phyloP scores from a whole-genome alignment of 768 basidiomycete genomes.

The Boletus insuetus region DNA sequence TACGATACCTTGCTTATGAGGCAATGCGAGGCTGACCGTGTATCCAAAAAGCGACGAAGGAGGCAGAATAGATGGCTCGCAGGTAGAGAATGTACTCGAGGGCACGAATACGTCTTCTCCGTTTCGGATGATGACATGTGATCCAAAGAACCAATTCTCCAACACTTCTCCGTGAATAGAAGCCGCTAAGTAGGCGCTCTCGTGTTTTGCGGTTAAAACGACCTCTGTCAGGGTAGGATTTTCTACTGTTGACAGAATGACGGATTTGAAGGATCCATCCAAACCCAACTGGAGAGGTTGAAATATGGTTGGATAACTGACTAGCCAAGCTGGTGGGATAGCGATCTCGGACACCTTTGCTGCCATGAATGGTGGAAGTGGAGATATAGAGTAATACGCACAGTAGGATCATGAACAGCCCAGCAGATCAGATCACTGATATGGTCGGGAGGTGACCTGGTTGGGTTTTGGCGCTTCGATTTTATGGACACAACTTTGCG shows the following conservation, averaged over 20 bases:
- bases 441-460: not conserved
- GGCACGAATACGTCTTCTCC: constrained; percentile 40
- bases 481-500: constrained; percentile 24
- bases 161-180: constrained; percentile 34
- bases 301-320: constrained; percentile 37
- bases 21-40: constrained; percentile 59
- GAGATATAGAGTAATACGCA: constrained; percentile 22
- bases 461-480: constrained; percentile 12
- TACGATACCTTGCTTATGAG: constrained; percentile 70
- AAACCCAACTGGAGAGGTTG: constrained; percentile 12
- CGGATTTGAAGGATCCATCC: constrained; percentile 9
- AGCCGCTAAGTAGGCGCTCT: constrained; percentile 46
- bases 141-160: constrained; percentile 42
- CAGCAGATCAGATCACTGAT: constrained; percentile 31
- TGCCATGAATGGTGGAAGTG: constrained; percentile 20
- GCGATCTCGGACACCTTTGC: constrained; percentile 32
- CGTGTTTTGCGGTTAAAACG: constrained; percentile 49
- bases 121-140: constrained; percentile 50
- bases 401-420: constrained; percentile 37
- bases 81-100: constrained; percentile 15
- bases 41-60: constrained; percentile 35
- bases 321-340: constrained; percentile 43
- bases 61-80: constrained; percentile 8
- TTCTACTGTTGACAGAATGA: constrained; percentile 23
- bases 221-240: constrained; percentile 47